These are phyloP conservation scores for Blastobotrys petasosporus DNA, from an alignment of 1,139 yeast genomes.

Conservation along the genomic window DNA sequence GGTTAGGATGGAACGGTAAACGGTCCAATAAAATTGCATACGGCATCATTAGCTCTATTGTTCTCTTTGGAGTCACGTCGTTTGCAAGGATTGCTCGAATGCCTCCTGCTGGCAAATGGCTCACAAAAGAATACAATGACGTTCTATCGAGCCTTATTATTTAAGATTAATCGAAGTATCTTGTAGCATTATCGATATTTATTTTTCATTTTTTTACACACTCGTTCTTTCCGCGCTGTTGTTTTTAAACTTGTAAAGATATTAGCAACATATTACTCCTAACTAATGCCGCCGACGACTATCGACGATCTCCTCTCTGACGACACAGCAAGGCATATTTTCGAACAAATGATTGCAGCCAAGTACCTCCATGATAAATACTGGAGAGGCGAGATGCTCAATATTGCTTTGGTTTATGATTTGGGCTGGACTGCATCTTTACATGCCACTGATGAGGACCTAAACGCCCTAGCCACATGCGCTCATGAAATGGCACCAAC, in stretches of 20 bases:
- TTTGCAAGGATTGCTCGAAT: conserved; percentile 17
- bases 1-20: conserved; percentile 22
- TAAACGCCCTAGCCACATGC: background rate
- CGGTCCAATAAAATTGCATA: conserved; percentile 3
- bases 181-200: no score
- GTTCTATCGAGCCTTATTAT: conserved; percentile 3
- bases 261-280: no score
- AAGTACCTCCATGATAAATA: conserved; percentile 2
- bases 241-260: no score
- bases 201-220: no score
- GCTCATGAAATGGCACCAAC: background rate
- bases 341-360: conserved; percentile 1
- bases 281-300: no score
- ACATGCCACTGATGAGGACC: background rate
- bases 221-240: no score
- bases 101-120: conserved; percentile 22
- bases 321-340: background rate
- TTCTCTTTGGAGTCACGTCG: conserved; percentile 8
- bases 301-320: no score
- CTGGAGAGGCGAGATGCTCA: conserved; percentile 4
- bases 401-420: conserved; percentile 2
- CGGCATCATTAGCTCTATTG: background rate
- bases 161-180: no score
- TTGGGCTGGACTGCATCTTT: conserved; percentile 1
- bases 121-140: conserved; percentile 20